Conservation (phyloP, 2,329 filamentous ascomycete genomes). For the Paramyrothecium roridum region DNA sequence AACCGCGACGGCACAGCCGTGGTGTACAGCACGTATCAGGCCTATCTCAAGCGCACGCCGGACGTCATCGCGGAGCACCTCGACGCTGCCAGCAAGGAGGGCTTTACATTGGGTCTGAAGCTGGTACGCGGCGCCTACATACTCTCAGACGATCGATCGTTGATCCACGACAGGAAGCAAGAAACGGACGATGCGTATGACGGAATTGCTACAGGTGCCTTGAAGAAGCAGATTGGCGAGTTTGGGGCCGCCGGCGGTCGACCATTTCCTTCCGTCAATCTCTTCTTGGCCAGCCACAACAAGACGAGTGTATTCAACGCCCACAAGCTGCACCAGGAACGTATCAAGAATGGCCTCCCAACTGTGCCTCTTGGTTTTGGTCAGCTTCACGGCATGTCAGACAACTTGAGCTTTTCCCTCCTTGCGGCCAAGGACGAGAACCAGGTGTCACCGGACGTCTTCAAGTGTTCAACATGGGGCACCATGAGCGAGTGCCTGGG, state of each 20-base stretch:
- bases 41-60: constrained; percentile 48
- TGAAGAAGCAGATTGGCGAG: constrained; percentile 18
- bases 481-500: constrained; percentile 33
- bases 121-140: constrained; percentile 56
- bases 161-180: constrained; percentile 50
- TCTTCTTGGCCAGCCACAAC: constrained; percentile 55
- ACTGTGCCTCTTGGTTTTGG: constrained; percentile 41
- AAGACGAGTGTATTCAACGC: constrained; percentile 36
- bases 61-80: constrained; percentile 41
- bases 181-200: constrained; percentile 51
- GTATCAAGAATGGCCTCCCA: constrained; percentile 28
- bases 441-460: constrained; percentile 24
- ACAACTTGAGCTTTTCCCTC: constrained; percentile 50
- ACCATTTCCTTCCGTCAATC: constrained; percentile 40
- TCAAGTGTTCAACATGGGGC: constrained; percentile 38
- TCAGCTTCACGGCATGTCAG: constrained; percentile 56
- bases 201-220: constrained; percentile 27
- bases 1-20: constrained; percentile 30
- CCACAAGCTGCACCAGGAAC: constrained; percentile 37
- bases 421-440: constrained; percentile 31
- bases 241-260: constrained; percentile 31
- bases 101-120: constrained; percentile 52
- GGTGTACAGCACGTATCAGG: constrained; percentile 52
- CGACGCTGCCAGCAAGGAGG: constrained; percentile 39
- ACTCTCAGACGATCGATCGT: constrained; percentile 39